Percentiles rank a stretch among this genome's conserved stretches.
phyloP scores from a whole-genome alignment of 148 eudicot species.

The Chenopodium quinoa region DNA sequence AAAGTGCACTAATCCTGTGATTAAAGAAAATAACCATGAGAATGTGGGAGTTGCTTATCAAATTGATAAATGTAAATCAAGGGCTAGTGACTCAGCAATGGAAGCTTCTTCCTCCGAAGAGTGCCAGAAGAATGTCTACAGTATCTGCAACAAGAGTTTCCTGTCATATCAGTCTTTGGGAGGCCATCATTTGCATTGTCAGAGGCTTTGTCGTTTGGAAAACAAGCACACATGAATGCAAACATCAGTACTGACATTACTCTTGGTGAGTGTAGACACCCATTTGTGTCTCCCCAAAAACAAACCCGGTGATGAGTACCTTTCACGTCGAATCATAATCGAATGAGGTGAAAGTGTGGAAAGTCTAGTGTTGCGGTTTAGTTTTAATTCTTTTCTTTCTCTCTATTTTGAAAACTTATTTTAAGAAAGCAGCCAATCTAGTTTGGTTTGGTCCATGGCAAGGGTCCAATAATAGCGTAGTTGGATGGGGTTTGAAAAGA shows the following conservation, averaged over 20 bases:
- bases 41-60: conserved; percentile 9
- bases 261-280: not conserved
- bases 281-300: no score
- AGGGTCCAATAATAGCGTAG: no score
- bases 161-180: conserved; percentile 32
- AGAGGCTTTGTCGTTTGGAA: not conserved
- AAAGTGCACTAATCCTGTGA: not conserved
- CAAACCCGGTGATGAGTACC: no score
- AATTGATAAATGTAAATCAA: not conserved
- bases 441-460: no score
- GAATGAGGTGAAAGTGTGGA: no score
- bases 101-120: not conserved
- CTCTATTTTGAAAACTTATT: no score
- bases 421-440: no score
- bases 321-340: not conserved
- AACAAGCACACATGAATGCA: conserved; percentile 1
- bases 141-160: conserved; percentile 32
- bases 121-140: conserved; percentile 21
- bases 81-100: not conserved
- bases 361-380: no score
- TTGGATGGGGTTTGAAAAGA: no score
- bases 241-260: not conserved
- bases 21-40: not conserved
- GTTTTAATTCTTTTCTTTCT: no score
- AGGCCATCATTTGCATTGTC: conserved; percentile 34